phyloP scores from a whole-genome alignment of 306 rosid species.

The Pyrus betulifolia region DNA sequence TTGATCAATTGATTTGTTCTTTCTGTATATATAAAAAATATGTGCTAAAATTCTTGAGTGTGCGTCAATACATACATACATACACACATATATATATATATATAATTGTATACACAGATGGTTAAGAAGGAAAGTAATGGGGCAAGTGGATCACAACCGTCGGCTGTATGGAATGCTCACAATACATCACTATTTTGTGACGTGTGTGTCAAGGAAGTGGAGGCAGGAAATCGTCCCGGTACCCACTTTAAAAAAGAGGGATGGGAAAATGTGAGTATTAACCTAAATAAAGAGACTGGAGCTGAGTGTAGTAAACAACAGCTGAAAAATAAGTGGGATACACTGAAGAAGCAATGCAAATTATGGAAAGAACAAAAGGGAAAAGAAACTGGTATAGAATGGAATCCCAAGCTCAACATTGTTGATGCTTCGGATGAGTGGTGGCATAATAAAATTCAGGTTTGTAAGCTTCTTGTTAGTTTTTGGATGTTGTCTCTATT shows the following conservation, averaged over 20 bases:
- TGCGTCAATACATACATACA: no score
- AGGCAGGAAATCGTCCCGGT: neutral
- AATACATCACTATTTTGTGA: neutral
- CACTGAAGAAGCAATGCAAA: neutral
- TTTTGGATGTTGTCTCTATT: neutral
- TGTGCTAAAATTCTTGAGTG: no score
- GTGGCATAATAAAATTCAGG: neutral
- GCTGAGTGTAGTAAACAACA: neutral
- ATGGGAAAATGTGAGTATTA: neutral
- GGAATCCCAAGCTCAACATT: neutral
- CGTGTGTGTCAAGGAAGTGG: neutral
- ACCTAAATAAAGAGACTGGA: neutral
- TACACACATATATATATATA: no score
- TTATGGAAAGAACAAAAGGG: neutral
- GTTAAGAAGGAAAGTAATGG: no score
- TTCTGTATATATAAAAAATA: no score
- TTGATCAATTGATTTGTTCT: no score
- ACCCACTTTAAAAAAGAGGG: neutral
- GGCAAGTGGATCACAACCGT: no score
- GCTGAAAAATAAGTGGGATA: neutral
- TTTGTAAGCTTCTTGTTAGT: neutral
- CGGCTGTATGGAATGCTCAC: no score
- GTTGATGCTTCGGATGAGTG: neutral
- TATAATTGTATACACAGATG: no score
- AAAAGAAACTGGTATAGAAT: neutral